These are phyloP conservation scores for Hypoxylon sp. DNA, from an alignment of 2,329 filamentous ascomycete genomes.

Conservation along the genomic window DNA sequence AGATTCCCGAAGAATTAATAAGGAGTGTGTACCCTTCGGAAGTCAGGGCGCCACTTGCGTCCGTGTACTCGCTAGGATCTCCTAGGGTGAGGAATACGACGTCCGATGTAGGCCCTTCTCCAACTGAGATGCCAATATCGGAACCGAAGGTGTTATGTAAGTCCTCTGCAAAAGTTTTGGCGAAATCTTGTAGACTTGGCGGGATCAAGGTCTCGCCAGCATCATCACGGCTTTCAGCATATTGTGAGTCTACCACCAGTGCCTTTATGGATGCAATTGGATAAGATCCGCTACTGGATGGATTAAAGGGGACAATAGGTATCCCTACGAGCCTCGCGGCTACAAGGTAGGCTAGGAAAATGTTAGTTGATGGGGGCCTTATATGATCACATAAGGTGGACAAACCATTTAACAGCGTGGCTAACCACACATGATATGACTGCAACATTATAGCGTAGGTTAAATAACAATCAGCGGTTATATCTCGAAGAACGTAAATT, in stretches of 20 bases:
- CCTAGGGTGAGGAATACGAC: constrained; percentile 65
- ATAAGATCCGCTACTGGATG: constrained; percentile 49
- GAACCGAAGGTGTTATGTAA: constrained; percentile 52
- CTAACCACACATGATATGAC: constrained; percentile 25
- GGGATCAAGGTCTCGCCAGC: constrained; percentile 67
- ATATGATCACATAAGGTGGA: constrained; percentile 14
- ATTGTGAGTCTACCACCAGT: constrained; percentile 63
- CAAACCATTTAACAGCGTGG: constrained; percentile 42
- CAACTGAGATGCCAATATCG: constrained; percentile 51
- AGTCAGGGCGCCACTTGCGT: constrained; percentile 63
- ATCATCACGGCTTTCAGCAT: constrained; percentile 59
- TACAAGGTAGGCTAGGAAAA: constrained; percentile 33
- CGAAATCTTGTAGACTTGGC: constrained; percentile 64
- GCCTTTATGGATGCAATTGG: constrained; percentile 49
- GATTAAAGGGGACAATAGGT: constrained; percentile 56
- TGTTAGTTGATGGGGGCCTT: constrained; percentile 23
- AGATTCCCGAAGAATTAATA: constrained; percentile 59
- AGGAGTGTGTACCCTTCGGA: constrained; percentile 66
- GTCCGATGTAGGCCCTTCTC: constrained; percentile 39
- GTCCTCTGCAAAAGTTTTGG: constrained; percentile 61
- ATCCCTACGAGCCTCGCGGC: constrained; percentile 51
- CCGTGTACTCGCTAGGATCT: constrained; percentile 58
- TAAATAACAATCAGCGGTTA: constrained; percentile 10
- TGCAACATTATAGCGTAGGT: constrained; percentile 12
- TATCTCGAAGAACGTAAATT: constrained; percentile 12